Evolutionary conservation across 2,329 filamentous ascomycete species (phyloP), one percentile per base, ranked within the genome.

Genomic region (Metarhizium guizhouense): DNA sequence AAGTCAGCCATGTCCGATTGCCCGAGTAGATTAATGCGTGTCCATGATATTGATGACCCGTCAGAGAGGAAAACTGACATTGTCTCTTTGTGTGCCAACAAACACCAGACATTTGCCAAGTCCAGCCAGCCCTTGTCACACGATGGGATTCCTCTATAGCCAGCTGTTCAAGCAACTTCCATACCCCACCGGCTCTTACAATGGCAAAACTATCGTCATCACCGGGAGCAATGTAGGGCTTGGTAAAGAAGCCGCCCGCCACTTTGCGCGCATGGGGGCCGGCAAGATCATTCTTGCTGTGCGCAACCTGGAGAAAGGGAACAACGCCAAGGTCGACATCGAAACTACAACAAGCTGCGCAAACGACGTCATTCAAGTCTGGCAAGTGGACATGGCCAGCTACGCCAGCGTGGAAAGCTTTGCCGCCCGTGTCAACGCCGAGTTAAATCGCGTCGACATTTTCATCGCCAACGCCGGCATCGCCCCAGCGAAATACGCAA

Each of bases 361-460:
- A 29, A 57, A 32, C 43, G 64, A 54, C n/a, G 62, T 56, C 3
- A 64, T 79, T 36, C 68, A 80, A 47, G 76, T 81, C 13, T 82
- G 78, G 78, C 54, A 68, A 11, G 61, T 83, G 4, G 79, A 83
- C 60, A 70, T 82, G 60, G 62, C 60, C 14, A 73, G 68, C 52
- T 78, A 77, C 60, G 70, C 72, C 3, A 77, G 72, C 36, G 71
- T 82, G 42, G 64, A 68, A 52, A 65, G 63, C 1, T 82, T 84
- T 57, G 72, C 68, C 3, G 61, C 53, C 1, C 68, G 70, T 2
- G 63, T 70, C 2, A 60, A 68, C 8, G 57, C 51, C 4, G 63
- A 69, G n/a, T 65, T 79, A 14, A 58, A 68, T 1, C 70, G 73
- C 6, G 57, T 81, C 2, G 76, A 81, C 60, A 69, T 72, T 30